These are phyloP conservation scores for Malus hybrid DNA, from an alignment of 331 rosid genomes.

Conservation along the genomic window DNA sequence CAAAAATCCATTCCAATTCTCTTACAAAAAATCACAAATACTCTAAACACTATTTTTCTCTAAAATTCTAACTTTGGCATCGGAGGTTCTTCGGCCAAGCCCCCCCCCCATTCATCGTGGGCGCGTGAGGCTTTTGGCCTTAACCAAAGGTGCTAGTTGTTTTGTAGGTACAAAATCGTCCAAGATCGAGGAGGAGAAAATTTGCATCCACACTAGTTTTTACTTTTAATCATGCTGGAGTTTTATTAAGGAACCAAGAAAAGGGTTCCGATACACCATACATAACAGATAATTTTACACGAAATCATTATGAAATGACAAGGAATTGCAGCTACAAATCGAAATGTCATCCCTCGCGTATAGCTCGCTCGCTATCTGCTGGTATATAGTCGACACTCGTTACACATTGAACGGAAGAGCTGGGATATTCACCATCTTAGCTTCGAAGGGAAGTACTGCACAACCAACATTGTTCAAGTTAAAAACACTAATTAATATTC, in stretches of 20 bases:
- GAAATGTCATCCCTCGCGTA: background rate
- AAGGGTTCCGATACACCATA: background rate
- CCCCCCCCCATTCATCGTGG: too few relatives aligned
- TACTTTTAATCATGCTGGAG: background rate
- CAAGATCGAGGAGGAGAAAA: too few relatives aligned
- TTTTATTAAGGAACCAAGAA: background rate
- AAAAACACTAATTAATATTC: background rate
- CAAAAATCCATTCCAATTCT: too few relatives aligned
- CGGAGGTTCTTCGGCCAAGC: too few relatives aligned
- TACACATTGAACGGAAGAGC: background rate
- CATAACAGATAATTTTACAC: background rate
- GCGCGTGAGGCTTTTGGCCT: too few relatives aligned
- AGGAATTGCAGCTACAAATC: background rate
- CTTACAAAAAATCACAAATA: too few relatives aligned
- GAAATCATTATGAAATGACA: background rate
- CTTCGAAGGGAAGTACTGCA: constrained; percentile 70
- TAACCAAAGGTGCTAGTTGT: too few relatives aligned
- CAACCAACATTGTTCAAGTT: background rate
- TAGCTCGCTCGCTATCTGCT: background rate
- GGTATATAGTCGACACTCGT: background rate
- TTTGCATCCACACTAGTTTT: too few relatives aligned
- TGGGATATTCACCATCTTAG: constrained; percentile 20
- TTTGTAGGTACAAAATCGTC: too few relatives aligned
- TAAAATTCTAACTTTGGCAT: too few relatives aligned
- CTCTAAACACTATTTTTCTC: too few relatives aligned